Percentiles rank a stretch among this genome's conserved stretches.
Conservation (phyloP, 179 eudicot genomes). For the Silene noctiflora region DNA sequence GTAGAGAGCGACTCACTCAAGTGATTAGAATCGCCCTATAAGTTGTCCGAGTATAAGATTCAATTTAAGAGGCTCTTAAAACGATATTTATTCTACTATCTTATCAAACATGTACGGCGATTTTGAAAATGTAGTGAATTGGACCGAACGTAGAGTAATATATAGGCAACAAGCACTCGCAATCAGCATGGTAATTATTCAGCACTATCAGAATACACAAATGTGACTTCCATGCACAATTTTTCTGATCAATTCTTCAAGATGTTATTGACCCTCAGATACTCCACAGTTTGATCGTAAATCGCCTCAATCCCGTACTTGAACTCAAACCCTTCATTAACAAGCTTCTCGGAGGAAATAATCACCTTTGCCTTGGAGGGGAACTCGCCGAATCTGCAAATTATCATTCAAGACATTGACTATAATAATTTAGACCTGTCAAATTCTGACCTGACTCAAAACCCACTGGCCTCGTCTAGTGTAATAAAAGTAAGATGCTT, state of each 20-base stretch:
- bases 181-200: too few species aligned
- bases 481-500: neutral
- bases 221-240: neutral
- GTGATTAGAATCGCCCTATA: too few species aligned
- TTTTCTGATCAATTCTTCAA: conserved; percentile 34
- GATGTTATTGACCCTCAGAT: conserved; percentile 40
- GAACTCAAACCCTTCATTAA: conserved; percentile 61
- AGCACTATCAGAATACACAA: neutral
- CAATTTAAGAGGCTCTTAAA: too few species aligned
- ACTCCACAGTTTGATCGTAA: conserved; percentile 52
- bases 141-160: too few species aligned
- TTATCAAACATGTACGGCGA: too few species aligned
- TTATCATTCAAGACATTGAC: neutral
- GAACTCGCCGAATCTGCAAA: conserved; percentile 53
- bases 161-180: too few species aligned
- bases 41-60: too few species aligned
- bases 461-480: too few species aligned
- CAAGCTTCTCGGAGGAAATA: conserved; percentile 62
- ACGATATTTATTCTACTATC: too few species aligned
- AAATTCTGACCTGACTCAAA: neutral
- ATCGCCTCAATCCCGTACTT: conserved; percentile 61
- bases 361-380: conserved; percentile 52
- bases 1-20: too few species aligned
- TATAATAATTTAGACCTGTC: neutral
- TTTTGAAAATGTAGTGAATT: too few species aligned